Evolutionary conservation across 257 asterid species (phyloP).

Genomic region (Solanum tacnaense): DNA sequence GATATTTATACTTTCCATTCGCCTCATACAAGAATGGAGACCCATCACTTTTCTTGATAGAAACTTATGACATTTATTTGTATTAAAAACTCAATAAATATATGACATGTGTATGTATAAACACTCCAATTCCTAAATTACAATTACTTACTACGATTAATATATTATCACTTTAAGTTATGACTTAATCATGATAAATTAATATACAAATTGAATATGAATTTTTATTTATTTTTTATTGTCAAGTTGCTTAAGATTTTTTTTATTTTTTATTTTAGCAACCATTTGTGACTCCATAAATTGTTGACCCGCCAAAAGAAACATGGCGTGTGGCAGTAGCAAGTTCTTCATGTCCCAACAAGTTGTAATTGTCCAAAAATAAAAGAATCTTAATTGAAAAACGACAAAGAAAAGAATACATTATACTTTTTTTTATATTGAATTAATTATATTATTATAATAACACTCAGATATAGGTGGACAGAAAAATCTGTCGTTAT

Average conservation of each 20-base stretch:
- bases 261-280: neutral
- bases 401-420: neutral
- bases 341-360: neutral
- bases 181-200: neutral
- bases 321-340: neutral
- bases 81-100: neutral
- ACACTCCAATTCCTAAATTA: neutral
- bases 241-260: neutral
- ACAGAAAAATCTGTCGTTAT: neutral
- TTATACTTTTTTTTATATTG: neutral
- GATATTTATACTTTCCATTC: neutral
- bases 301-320: neutral
- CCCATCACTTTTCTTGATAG: neutral
- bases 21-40: neutral
- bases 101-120: neutral
- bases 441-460: neutral
- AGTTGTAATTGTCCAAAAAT: neutral
- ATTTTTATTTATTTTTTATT: neutral
- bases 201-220: neutral
- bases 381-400: neutral
- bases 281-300: neutral
- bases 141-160: too few relatives aligned
- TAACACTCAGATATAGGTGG: neutral
- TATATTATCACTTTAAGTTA: too few relatives aligned
- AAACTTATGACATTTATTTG: neutral